A percentile compares a stretch with the other conserved stretches of the same genome.
These are phyloP conservation scores for Candida caryicola DNA, from an alignment of 805 yeast species.

Conservation along the genomic window DNA sequence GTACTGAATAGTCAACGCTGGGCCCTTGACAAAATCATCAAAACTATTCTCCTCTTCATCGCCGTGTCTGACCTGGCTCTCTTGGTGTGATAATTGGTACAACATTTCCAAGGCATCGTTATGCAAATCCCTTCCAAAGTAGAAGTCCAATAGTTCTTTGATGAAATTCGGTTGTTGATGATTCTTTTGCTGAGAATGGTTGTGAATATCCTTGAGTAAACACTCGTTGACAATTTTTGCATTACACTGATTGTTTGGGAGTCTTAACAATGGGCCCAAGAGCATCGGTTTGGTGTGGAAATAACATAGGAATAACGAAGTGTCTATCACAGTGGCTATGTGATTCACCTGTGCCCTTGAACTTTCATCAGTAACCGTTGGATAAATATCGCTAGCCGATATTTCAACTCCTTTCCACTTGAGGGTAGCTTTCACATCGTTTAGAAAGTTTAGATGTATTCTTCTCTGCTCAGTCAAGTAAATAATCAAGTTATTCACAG, in stretches of 20 bases:
- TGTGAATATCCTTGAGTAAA: slow-evolving; percentile 38
- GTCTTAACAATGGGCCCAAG: slow-evolving; percentile 78
- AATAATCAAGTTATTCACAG: slow-evolving; percentile 42
- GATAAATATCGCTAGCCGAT: slow-evolving; percentile 42
- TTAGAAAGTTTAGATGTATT: slow-evolving; percentile 40
- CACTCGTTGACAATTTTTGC: slow-evolving; percentile 56
- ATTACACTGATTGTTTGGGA: slow-evolving; percentile 70
- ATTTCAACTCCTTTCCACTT: slow-evolving; percentile 49
- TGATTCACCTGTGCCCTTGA: slow-evolving; percentile 22
- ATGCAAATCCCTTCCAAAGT: slow-evolving; percentile 60
- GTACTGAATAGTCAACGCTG: slow-evolving; percentile 52
- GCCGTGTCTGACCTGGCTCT: slow-evolving; percentile 11
- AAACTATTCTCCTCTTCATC: slow-evolving; percentile 17
- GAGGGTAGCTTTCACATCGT: slow-evolving; percentile 23
- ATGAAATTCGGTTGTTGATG: slow-evolving; percentile 39
- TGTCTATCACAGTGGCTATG: slow-evolving; percentile 59
- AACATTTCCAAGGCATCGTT: slow-evolving; percentile 64
- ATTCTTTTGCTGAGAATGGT: slow-evolving; percentile 15
- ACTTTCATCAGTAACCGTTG: slow-evolving; percentile 20
- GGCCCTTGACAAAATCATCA: slow-evolving; percentile 32
- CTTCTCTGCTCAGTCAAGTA: slow-evolving; percentile 54
- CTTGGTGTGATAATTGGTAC: slow-evolving; percentile 21
- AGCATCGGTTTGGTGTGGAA: slow-evolving; percentile 63
- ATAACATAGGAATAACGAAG: slow-evolving; percentile 75
- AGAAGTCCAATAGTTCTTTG: slow-evolving; percentile 76